These are phyloP conservation scores for Amaranthus hypochondriacus DNA, from an alignment of 148 eudicot genomes.

Conservation along the genomic window DNA sequence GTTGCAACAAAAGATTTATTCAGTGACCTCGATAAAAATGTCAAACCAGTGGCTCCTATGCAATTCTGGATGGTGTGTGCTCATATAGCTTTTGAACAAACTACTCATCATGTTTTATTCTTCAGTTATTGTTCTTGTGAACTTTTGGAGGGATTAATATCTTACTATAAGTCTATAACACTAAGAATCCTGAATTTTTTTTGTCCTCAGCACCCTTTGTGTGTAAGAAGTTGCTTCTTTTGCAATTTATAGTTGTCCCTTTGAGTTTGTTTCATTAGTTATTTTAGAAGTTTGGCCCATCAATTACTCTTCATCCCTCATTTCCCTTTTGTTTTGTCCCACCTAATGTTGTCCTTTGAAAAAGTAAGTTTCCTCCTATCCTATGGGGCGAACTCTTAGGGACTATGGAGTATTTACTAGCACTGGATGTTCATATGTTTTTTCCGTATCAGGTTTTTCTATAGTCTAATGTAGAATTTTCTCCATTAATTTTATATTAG, in stretches of 20 bases:
- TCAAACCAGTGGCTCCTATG: constrained; percentile 90
- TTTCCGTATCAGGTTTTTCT: neutral
- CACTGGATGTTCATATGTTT: neutral
- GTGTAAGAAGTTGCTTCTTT: too few species aligned
- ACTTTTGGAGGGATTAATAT: constrained; percentile 3
- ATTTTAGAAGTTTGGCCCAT: too few species aligned
- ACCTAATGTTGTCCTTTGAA: too few species aligned
- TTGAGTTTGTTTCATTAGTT: too few species aligned
- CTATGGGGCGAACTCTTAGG: too few species aligned
- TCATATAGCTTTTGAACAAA: neutral
- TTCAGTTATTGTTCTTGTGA: neutral
- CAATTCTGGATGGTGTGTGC: constrained; percentile 89
- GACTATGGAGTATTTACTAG: neutral
- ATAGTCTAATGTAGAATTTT: neutral
- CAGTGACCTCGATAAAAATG: constrained; percentile 83
- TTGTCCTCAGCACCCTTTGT: too few species aligned
- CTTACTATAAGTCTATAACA: neutral
- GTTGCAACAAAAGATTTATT: constrained; percentile 88
- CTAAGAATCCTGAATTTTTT: neutral
- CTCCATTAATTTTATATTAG: neutral
- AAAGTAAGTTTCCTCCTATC: too few species aligned
- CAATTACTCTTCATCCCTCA: too few species aligned
- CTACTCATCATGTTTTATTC: neutral
- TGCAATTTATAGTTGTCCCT: too few species aligned
- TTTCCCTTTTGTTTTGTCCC: too few species aligned